phyloP scores from a whole-genome alignment of 108 stramenopile species.

The Poteriospumella lacustris region DNA sequence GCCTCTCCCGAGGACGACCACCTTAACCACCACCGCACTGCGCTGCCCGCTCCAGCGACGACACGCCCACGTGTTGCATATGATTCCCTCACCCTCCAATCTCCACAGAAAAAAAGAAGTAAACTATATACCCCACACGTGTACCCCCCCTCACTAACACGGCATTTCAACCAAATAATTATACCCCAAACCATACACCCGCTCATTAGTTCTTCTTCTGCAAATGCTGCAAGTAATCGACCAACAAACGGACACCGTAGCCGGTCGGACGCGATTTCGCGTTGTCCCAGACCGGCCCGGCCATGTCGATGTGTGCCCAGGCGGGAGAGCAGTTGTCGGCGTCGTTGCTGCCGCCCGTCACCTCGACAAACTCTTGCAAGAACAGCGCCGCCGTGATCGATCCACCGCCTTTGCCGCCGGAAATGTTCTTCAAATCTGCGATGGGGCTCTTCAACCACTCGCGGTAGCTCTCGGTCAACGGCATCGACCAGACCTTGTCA shows the following conservation, averaged over 20 bases:
- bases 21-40: too few relatives aligned
- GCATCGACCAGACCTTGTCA: constrained; percentile 67
- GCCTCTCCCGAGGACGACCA: too few relatives aligned
- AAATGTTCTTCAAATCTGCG: constrained; percentile 55
- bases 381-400: constrained; percentile 82
- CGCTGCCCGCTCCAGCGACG: too few relatives aligned
- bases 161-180: too few relatives aligned
- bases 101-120: too few relatives aligned
- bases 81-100: too few relatives aligned
- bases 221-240: neutral
- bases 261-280: constrained; percentile 74
- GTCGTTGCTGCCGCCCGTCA: neutral
- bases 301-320: constrained; percentile 57
- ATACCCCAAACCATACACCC: too few relatives aligned
- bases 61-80: too few relatives aligned
- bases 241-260: constrained; percentile 61
- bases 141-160: too few relatives aligned
- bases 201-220: too few relatives aligned
- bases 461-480: constrained; percentile 39
- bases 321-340: neutral
- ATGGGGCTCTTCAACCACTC: constrained; percentile 41
- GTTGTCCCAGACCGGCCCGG: constrained; percentile 76
- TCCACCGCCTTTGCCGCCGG: constrained; percentile 65
- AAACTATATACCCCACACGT: too few relatives aligned
- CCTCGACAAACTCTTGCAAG: constrained; percentile 73